Evolutionary conservation across 805 yeast genomes (phyloP).

Genomic region (Suhomyces sp.): DNA sequence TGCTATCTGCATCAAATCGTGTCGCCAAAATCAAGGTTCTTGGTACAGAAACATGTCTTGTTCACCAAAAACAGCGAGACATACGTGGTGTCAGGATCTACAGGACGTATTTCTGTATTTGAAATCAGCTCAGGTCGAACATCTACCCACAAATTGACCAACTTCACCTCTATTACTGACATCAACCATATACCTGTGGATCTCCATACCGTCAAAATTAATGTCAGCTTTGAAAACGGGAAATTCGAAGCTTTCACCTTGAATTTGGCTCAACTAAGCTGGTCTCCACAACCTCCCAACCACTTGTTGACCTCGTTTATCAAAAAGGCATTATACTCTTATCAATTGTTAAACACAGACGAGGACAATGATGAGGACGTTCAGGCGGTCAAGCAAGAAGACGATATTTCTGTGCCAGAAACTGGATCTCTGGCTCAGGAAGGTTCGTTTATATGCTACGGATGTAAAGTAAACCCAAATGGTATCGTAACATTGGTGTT

Average conservation of each 20-base stretch:
- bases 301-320: slow-evolving; percentile 16
- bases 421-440: slow-evolving; percentile 16
- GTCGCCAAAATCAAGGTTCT: slow-evolving; percentile 3
- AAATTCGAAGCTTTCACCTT: slow-evolving; percentile 13
- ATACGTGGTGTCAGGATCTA: slow-evolving; percentile 5
- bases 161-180: slow-evolving; percentile 3
- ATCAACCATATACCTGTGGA: not conserved
- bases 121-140: not conserved
- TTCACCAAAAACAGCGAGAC: not conserved
- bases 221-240: slow-evolving; percentile 19
- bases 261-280: slow-evolving; percentile 1
- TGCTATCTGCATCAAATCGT: not conserved
- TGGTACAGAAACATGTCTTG: not conserved
- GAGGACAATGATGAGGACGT: slow-evolving; percentile 14
- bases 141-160: not conserved
- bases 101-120: slow-evolving; percentile 5
- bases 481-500: slow-evolving; percentile 23
- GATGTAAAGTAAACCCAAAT: slow-evolving; percentile 14
- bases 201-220: slow-evolving; percentile 4
- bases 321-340: slow-evolving; percentile 18
- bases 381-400: not conserved
- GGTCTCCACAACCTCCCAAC: not conserved
- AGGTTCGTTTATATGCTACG: slow-evolving; percentile 27
- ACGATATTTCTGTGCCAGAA: not conserved
- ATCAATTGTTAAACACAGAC: slow-evolving; percentile 18